Conservation (phyloP, 1,139 yeast species). For the Yamadazyma conglobata region DNA sequence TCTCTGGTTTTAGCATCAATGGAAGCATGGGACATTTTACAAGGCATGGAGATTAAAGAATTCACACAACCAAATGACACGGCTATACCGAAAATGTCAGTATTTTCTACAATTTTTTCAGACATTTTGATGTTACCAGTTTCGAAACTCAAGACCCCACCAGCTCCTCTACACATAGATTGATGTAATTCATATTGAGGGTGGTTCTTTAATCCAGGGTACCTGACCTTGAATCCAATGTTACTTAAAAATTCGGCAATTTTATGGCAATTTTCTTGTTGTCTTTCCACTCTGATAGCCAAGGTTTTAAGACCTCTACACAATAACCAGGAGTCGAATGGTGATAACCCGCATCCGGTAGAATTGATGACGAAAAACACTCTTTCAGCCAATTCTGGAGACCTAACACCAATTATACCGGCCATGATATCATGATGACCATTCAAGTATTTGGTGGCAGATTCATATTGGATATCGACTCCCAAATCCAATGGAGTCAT, state of each 20-base stretch:
- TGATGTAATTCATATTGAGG: conserved; percentile 79
- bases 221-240: conserved; percentile 67
- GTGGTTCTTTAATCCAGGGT: conserved; percentile 78
- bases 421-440: conserved; percentile 98
- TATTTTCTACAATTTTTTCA: conserved; percentile 71
- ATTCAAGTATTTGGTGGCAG: conserved; percentile 86
- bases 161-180: conserved; percentile 78
- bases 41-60: conserved; percentile 87
- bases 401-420: conserved; percentile 76
- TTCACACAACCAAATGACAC: conserved; percentile 95
- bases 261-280: conserved; percentile 71
- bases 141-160: conserved; percentile 86
- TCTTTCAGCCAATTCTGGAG: conserved; percentile 59
- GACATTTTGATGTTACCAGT: conserved; percentile 70
- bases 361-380: conserved; percentile 79
- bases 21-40: conserved; percentile 96
- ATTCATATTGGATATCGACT: conserved; percentile 87
- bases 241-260: conserved; percentile 70
- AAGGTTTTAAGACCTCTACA: conserved; percentile 84
- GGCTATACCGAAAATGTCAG: conserved; percentile 80
- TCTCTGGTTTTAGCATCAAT: conserved; percentile 83
- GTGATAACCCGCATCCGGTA: conserved; percentile 86
- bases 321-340: conserved; percentile 87
- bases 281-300: conserved; percentile 81
- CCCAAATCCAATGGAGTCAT: conserved; percentile 84